A percentile compares a stretch with the other conserved stretches of the same genome.
phyloP scores from a whole-genome alignment of 2,329 filamentous ascomycete genomes.

The Pyrenophora seminiperda region DNA sequence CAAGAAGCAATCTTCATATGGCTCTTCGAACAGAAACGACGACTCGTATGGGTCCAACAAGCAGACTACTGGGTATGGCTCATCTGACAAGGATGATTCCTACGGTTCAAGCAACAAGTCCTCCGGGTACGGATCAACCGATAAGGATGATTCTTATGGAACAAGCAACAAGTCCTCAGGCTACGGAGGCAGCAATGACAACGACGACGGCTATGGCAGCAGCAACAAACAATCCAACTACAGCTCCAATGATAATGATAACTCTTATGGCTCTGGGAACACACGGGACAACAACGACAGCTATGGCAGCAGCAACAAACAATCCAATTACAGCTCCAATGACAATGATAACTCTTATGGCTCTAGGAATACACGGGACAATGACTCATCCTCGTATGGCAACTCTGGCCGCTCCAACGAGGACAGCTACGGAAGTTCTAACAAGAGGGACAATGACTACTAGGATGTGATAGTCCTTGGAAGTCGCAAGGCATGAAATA shows the following conservation, averaged over 20 bases:
- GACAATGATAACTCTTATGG: constrained; percentile 4
- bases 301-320: constrained; percentile 4
- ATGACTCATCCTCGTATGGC: constrained; percentile 1
- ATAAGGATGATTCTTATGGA: constrained; percentile 6
- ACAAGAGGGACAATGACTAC: constrained; percentile 13
- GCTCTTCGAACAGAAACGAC: constrained; percentile 10
- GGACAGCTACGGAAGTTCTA: constrained; percentile 5
- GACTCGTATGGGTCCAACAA: constrained; percentile 13
- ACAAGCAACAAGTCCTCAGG: constrained; percentile 2
- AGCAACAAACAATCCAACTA: constrained; percentile 8
- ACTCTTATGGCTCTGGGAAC: constrained; percentile 7
- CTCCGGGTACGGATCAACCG: constrained; percentile 4
- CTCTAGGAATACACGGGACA: not conserved
- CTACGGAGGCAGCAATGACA: not conserved
- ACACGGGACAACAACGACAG: not conserved
- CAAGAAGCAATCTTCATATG: constrained; percentile 9
- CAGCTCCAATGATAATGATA: constrained; percentile 1
- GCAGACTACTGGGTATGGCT: constrained; percentile 8
- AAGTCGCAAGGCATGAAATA: too few species aligned
- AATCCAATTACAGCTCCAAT: constrained; percentile 5
- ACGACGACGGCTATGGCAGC: not conserved
- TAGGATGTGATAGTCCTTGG: not conserved
- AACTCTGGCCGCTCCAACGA: constrained; percentile 1
- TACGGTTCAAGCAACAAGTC: constrained; percentile 15
- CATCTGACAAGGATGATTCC: constrained; percentile 5